These are phyloP conservation scores for Syzygium syzygioides DNA, from an alignment of 441 rosid species.

Conservation along the genomic window DNA sequence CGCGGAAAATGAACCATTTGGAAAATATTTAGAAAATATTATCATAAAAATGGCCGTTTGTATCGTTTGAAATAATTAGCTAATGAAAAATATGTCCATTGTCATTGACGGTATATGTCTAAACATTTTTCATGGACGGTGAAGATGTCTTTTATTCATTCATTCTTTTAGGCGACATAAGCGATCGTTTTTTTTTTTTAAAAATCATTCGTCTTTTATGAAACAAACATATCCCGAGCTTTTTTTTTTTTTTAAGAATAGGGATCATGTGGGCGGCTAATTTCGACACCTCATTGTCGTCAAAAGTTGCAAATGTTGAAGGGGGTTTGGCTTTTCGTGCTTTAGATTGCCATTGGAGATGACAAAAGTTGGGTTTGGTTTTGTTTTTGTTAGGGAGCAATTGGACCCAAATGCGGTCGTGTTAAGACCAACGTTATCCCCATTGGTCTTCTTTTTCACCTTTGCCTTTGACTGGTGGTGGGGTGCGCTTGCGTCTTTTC, in stretches of 20 bases:
- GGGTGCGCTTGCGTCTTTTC: background rate
- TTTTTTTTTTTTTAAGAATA: too few relatives aligned
- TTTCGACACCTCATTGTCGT: background rate
- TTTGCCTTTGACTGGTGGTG: background rate
- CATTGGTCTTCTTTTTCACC: background rate
- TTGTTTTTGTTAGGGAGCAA: background rate
- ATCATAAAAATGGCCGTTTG: too few relatives aligned
- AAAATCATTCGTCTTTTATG: background rate
- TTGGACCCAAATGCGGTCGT: background rate
- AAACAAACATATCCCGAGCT: background rate
- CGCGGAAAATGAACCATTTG: too few relatives aligned
- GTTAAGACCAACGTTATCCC: background rate
- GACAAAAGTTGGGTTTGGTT: background rate
- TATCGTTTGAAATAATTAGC: too few relatives aligned
- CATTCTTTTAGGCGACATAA: too few relatives aligned
- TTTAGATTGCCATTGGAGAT: background rate
- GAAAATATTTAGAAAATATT: too few relatives aligned
- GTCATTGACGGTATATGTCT: too few relatives aligned
- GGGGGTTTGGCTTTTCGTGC: background rate
- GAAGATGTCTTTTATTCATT: too few relatives aligned
- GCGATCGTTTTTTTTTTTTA: too few relatives aligned
- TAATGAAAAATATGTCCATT: too few relatives aligned
- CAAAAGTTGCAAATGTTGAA: background rate
- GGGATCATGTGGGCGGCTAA: background rate
- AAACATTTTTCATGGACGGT: too few relatives aligned